These are phyloP conservation scores for Termitomyces heimii DNA, from an alignment of 768 basidiomycete species.

Conservation along the genomic window DNA sequence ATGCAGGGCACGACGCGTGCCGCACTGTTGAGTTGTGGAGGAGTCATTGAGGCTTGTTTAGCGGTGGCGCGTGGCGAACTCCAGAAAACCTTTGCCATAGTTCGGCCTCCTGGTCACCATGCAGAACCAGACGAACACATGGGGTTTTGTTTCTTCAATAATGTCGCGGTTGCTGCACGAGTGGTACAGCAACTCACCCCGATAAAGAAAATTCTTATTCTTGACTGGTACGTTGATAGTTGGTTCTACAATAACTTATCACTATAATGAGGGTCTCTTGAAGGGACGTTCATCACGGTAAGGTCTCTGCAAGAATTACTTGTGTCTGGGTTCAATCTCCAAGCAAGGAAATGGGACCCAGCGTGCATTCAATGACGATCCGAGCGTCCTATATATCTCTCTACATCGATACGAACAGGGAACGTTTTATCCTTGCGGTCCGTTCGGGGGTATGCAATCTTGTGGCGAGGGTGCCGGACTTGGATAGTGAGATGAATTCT, in stretches of 20 bases:
- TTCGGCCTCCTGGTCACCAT: constrained; percentile 96
- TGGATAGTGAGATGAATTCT: constrained; percentile 63
- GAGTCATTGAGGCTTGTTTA: constrained; percentile 86
- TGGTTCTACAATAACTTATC: neutral
- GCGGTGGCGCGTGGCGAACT: constrained; percentile 78
- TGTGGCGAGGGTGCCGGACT: constrained; percentile 79
- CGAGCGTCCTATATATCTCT: constrained; percentile 88
- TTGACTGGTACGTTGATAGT: constrained; percentile 76
- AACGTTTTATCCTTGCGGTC: constrained; percentile 87
- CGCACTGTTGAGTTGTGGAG: constrained; percentile 88
- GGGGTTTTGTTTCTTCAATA: constrained; percentile 99
- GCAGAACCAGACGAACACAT: constrained; percentile 97
- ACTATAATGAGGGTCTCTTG: neutral
- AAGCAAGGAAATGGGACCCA: constrained; percentile 93
- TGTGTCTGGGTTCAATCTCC: constrained; percentile 1
- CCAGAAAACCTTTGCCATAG: constrained; percentile 89
- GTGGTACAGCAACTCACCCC: constrained; percentile 68
- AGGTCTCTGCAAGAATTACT: constrained; percentile 2
- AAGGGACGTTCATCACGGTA: constrained; percentile 88
- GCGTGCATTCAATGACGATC: constrained; percentile 91
- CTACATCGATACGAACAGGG: constrained; percentile 94
- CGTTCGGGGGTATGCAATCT: constrained; percentile 82
- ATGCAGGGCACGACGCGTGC: constrained; percentile 78
- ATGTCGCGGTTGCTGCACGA: constrained; percentile 88
- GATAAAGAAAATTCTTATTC: constrained; percentile 78